Evolutionary conservation across 345 rosid species (phyloP), one percentile per base, ranked within the genome.

Genomic region (Erysimum cheiranthoides): DNA sequence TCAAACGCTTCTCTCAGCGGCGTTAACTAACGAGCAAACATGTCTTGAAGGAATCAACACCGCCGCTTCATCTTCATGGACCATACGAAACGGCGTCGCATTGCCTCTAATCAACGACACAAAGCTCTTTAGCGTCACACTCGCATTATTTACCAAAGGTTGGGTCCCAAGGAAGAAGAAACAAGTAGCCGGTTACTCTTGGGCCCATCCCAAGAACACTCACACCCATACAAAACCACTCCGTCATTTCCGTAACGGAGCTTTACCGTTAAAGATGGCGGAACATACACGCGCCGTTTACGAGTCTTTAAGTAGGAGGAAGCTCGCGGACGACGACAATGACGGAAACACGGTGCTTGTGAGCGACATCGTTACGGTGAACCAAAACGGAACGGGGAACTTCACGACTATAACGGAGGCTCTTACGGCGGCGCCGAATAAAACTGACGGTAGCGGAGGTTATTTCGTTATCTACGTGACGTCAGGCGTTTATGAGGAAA

Each of bases 401-500:
- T 94, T 89, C 80, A 76, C 86, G 9, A 80, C 91, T 51, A 90
- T 94, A 42, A 82, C 56, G 34, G 97, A 90, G 0, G 99, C 99
- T 4, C 13, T 95, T 16, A 50, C 80, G 2, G 88, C 78, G 1
- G 97, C 97, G 34, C 99, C 99, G 6, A 89, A 90, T 54, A 92
- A 90, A 3, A 84, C 87, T 0, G 63, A 80, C 7, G 86, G 85
- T 21, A 46, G 11, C 2, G 75, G 71, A 1, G 97, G 99, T 7
- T 95, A 92, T 75, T 92, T 88, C 79, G 68, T 95, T 89, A 86
- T 95, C 36, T 89, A 85, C 45, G 74, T 92, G 58, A 82, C 80
- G 0, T 85, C 88, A 0, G 99, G 97, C 30, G 83, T 86, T 39
- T 95, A 95, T 46, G 86, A 92, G 39, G 99, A 95, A 78, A 86